Percentiles rank a stretch among this genome's conserved stretches.
These are phyloP conservation scores for Backusella macrospora DNA, from an alignment of 192 early-diverging fungal species.

Conservation along the genomic window DNA sequence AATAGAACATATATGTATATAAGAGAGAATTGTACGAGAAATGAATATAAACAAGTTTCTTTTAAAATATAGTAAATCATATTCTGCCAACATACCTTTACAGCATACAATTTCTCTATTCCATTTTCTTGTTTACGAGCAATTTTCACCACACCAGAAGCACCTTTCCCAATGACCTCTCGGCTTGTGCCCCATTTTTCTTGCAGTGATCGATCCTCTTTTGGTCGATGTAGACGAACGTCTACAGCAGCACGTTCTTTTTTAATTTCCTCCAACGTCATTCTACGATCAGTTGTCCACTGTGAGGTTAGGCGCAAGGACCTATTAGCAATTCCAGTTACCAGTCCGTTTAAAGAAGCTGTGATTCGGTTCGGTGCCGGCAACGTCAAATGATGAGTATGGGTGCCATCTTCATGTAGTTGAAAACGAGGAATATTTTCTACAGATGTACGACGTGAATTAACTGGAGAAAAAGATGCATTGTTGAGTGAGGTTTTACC, in stretches of 20 bases:
- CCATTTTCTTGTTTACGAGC: conserved; percentile 36
- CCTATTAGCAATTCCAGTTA: conserved; percentile 21
- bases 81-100: conserved; percentile 41
- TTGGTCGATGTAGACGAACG: conserved; percentile 15
- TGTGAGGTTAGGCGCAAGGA: background rate
- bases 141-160: conserved; percentile 48
- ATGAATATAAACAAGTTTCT: background rate
- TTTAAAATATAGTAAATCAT: background rate
- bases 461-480: background rate
- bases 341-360: conserved; percentile 30
- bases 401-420: conserved; percentile 31
- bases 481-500: background rate
- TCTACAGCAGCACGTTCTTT: conserved; percentile 26
- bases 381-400: conserved; percentile 38
- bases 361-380: conserved; percentile 22
- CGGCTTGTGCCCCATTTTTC: conserved; percentile 48
- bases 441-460: background rate
- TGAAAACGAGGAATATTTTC: conserved; percentile 36
- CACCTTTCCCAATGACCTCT: conserved; percentile 47
- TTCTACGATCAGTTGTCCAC: conserved; percentile 27
- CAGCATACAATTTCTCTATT: conserved; percentile 44
- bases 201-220: conserved; percentile 27
- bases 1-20: no score
- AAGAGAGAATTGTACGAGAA: no score
- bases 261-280: conserved; percentile 2